phyloP scores from a whole-genome alignment of 805 yeast genomes.

The Pichia heedii region DNA sequence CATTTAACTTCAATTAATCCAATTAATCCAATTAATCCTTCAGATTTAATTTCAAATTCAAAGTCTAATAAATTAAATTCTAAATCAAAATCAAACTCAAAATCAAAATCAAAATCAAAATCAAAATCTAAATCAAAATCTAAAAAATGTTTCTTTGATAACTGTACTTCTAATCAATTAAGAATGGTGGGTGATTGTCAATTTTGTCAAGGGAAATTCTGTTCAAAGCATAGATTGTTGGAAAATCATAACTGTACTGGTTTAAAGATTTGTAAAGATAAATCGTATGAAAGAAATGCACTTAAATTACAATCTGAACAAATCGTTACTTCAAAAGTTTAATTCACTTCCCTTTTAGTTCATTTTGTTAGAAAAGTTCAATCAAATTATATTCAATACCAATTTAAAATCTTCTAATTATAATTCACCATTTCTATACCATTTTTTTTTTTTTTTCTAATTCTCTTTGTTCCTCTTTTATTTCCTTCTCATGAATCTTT shows the following conservation, averaged over 20 bases:
- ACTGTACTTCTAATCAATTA: slow-evolving; percentile 57
- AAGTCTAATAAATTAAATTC: not conserved
- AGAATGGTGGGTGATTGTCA: slow-evolving; percentile 75
- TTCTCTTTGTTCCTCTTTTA: too few species aligned
- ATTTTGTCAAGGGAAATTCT: slow-evolving; percentile 75
- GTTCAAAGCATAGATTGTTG: slow-evolving; percentile 78
- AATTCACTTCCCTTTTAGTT: slow-evolving; percentile 7
- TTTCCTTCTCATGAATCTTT: too few species aligned
- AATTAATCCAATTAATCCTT: not conserved
- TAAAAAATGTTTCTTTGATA: slow-evolving; percentile 40
- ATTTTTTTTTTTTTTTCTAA: too few species aligned
- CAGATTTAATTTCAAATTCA: not conserved
- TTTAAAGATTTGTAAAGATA: slow-evolving; percentile 70
- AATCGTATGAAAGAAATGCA: slow-evolving; percentile 77
- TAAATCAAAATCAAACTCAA: not conserved
- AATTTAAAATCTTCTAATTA: too few species aligned
- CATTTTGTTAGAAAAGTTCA: not conserved
- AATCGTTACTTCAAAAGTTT: slow-evolving; percentile 68
- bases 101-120: slow-evolving; percentile 10
- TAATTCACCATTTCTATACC: too few species aligned
- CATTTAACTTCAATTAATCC: slow-evolving; percentile 18
- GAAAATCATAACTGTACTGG: slow-evolving; percentile 81
- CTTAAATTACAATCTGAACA: slow-evolving; percentile 75
- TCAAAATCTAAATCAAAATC: slow-evolving; percentile 33
- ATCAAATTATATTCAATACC: too few species aligned